Evolutionary conservation across 2,329 filamentous ascomycete species (phyloP), one percentile per base, ranked within the genome.

Genomic region (Nemania serpens): DNA sequence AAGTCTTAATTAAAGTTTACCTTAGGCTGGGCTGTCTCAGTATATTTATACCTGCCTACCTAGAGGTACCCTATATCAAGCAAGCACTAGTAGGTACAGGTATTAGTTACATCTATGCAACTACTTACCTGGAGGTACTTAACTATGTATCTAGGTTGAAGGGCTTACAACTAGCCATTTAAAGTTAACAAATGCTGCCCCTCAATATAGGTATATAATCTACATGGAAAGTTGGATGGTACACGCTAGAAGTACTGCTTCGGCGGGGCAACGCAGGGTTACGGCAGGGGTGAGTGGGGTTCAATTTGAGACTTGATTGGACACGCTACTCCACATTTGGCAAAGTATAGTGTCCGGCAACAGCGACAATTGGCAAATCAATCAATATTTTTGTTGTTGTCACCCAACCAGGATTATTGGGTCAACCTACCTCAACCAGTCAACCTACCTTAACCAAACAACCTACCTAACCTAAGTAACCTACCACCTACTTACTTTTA

Each of bases 351-450:
- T 65, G 41, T 7, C 7, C 55, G 37, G 59, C 56, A 63, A 59
- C 56, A 54, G 47, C 46, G 18, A 49, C 41, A 42, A 48, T 63
- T 59, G 51, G 37, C 59, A 52, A 57, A 57, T 59, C 57, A 64
- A 57, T 59, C 57, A 66, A 61, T 55, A 58, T 63, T 65, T 59
- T 64, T 66, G 58, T 64, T 62, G 53, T 62, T 63, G 51, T 63
- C 57, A 39, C 49, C 59, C 50, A 54, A 48, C 33, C 42, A 45
- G 33, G 20, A 39, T 37, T 37, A 11, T 37, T 37, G 12, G 13
- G n/a, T 53, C 33, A 7, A 41, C 42, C 33, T 39, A 37, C 29
- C 10, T 43, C n/a, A n/a, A n/a, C n/a, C n/a, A n/a, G n/a, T n/a
- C n/a, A n/a, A 45, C 36, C 29, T 22, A 48, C 10, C 34, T 20